These are phyloP conservation scores for Thalia dealbata DNA, from an alignment of 176 grass and related monocot genomes.

Conservation along the genomic window DNA sequence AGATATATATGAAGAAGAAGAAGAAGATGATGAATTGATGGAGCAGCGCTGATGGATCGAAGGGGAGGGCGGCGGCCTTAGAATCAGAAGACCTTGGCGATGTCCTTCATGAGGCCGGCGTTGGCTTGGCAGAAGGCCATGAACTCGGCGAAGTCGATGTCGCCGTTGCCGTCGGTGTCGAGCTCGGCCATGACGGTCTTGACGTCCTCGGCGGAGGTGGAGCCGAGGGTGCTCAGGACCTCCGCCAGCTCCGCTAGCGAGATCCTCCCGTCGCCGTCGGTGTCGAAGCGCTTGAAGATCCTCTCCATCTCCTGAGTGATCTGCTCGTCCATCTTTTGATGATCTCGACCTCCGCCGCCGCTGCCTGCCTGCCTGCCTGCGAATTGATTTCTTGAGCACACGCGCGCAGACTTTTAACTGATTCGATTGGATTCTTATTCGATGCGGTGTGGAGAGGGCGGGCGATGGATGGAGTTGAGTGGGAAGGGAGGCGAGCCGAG, in stretches of 20 bases:
- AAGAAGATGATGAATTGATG: too few relatives aligned
- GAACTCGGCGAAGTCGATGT: not conserved
- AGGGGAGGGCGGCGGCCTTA: not conserved
- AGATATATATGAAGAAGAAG: too few relatives aligned
- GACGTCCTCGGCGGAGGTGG: not conserved
- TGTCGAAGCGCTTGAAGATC: constrained; percentile 1
- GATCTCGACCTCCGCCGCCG: too few relatives aligned
- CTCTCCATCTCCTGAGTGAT: not conserved
- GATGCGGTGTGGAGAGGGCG: too few relatives aligned
- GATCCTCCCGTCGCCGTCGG: not conserved
- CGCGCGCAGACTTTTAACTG: too few relatives aligned
- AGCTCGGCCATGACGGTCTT: not conserved
- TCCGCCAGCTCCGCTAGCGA: not conserved
- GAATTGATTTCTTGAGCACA: too few relatives aligned
- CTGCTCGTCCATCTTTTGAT: not conserved
- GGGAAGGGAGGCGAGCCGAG: too few relatives aligned
- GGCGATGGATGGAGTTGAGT: too few relatives aligned
- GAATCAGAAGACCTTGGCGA: not conserved
- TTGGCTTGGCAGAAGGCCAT: not conserved
- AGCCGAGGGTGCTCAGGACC: not conserved
- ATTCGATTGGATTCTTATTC: too few relatives aligned
- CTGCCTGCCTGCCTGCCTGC: too few relatives aligned
- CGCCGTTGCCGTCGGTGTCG: not conserved
- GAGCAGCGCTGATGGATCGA: too few relatives aligned
- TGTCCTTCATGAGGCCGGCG: not conserved